These are phyloP conservation scores for Penicillium macrosclerotiorum DNA, from an alignment of 495 filamentous ascomycete genomes.

Conservation along the genomic window DNA sequence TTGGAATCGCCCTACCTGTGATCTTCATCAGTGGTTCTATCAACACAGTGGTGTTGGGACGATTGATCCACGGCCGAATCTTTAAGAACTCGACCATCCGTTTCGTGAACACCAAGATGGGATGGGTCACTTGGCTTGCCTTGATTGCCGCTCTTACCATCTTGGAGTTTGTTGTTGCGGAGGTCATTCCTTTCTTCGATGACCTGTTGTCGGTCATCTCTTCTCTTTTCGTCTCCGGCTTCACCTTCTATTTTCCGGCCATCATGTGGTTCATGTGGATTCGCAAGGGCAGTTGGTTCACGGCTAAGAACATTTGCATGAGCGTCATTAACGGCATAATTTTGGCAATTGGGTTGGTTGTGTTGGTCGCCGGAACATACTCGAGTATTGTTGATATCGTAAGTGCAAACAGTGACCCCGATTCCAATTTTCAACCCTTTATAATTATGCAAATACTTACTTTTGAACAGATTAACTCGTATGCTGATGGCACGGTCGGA, in stretches of 20 bases:
- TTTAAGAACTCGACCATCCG: slow-evolving; percentile 51
- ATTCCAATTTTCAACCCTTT: too few species aligned
- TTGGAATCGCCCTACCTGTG: slow-evolving; percentile 69
- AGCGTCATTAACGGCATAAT: too few species aligned
- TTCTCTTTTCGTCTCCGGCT: slow-evolving; percentile 33
- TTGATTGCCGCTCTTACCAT: slow-evolving; percentile 54
- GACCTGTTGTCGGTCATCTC: slow-evolving; percentile 58
- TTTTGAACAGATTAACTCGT: too few species aligned
- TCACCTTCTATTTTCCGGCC: slow-evolving; percentile 37
- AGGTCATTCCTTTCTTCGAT: slow-evolving; percentile 67
- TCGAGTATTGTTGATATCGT: too few species aligned
- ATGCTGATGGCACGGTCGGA: too few species aligned
- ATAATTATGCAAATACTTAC: too few species aligned
- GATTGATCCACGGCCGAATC: slow-evolving; percentile 59
- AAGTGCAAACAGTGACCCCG: too few species aligned
- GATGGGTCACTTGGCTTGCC: slow-evolving; percentile 56
- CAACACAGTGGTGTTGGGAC: slow-evolving; percentile 57
- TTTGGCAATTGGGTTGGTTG: too few species aligned
- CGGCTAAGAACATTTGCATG: too few species aligned
- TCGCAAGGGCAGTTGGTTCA: too few species aligned
- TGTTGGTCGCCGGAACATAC: too few species aligned
- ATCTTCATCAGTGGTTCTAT: slow-evolving; percentile 68
- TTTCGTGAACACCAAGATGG: slow-evolving; percentile 56
- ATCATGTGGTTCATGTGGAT: slow-evolving; percentile 62
- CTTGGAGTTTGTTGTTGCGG: slow-evolving; percentile 64